Evolutionary conservation across 2,329 filamentous ascomycete genomes (phyloP).

Genomic region (Fusarium sp.): DNA sequence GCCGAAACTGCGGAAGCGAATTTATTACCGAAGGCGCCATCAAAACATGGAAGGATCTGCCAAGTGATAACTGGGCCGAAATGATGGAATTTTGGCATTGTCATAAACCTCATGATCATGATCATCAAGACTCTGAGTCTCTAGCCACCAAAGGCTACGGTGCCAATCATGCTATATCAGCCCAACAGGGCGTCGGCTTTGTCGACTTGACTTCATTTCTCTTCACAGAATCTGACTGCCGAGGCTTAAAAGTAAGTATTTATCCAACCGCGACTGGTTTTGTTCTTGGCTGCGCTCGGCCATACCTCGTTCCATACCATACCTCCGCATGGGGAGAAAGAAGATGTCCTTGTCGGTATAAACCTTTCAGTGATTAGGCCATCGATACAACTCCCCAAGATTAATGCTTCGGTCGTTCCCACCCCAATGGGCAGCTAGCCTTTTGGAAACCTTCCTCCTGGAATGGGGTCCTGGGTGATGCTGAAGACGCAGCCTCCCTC

Average conservation of each 20-base stretch:
- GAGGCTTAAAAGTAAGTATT: constrained; percentile 52
- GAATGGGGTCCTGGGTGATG: constrained; percentile 55
- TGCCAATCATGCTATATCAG: constrained; percentile 78
- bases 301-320: background rate
- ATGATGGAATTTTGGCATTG: constrained; percentile 99
- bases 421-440: constrained; percentile 36
- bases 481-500: constrained; percentile 51
- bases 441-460: constrained; percentile 52
- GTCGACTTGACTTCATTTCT: constrained; percentile 85
- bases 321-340: constrained; percentile 58
- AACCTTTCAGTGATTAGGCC: constrained; percentile 64
- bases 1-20: constrained; percentile 53
- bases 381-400: constrained; percentile 79
- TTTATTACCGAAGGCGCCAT: constrained; percentile 56
- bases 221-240: constrained; percentile 74
- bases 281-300: constrained; percentile 9
- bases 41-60: constrained; percentile 86
- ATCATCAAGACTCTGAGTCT: constrained; percentile 57
- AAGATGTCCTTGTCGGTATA: constrained; percentile 69
- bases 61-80: constrained; percentile 97
- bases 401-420: constrained; percentile 50
- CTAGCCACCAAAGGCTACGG: constrained; percentile 80
- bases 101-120: constrained; percentile 82
- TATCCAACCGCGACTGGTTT: constrained; percentile 25
- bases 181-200: constrained; percentile 75